These are phyloP conservation scores for Fusarium pseudonygamai DNA, from an alignment of 2,329 filamentous ascomycete species.

Conservation along the genomic window DNA sequence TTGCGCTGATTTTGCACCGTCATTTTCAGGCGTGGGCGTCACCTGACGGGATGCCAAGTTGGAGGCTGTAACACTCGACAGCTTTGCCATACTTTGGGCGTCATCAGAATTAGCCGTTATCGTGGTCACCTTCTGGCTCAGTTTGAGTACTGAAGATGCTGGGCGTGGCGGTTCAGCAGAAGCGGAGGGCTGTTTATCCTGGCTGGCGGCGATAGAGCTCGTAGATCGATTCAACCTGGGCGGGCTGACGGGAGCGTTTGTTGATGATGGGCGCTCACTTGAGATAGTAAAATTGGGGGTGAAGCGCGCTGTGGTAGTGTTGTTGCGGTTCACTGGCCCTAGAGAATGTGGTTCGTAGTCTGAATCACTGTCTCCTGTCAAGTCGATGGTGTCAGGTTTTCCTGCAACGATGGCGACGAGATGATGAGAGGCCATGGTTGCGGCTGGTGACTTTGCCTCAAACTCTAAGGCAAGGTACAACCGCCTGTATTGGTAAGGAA, in stretches of 20 bases:
- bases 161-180: slow-evolving; percentile 3
- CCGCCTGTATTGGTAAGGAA: neutral
- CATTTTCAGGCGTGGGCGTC: slow-evolving; percentile 35
- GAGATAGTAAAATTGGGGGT: slow-evolving; percentile 8
- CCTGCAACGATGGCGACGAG: slow-evolving; percentile 8
- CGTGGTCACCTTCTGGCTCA: slow-evolving; percentile 16
- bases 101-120: slow-evolving; percentile 21
- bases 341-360: neutral
- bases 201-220: slow-evolving; percentile 6
- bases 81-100: slow-evolving; percentile 37
- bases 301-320: slow-evolving; percentile 19
- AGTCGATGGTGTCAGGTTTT: slow-evolving; percentile 24
- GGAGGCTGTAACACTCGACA: slow-evolving; percentile 31
- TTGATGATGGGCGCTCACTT: slow-evolving; percentile 16
- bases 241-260: slow-evolving; percentile 42
- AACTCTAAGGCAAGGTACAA: slow-evolving; percentile 20
- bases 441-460: slow-evolving; percentile 29
- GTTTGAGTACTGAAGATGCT: neutral
- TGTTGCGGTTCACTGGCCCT: neutral
- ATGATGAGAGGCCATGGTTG: slow-evolving; percentile 18
- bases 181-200: neutral
- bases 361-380: slow-evolving; percentile 28
- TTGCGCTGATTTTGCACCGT: slow-evolving; percentile 14
- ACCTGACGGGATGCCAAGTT: slow-evolving; percentile 36
- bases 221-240: slow-evolving; percentile 40